Evolutionary conservation across 2,329 filamentous ascomycete species (phyloP), one percentile per base, ranked within the genome.

Genomic region (Periconia sp.): DNA sequence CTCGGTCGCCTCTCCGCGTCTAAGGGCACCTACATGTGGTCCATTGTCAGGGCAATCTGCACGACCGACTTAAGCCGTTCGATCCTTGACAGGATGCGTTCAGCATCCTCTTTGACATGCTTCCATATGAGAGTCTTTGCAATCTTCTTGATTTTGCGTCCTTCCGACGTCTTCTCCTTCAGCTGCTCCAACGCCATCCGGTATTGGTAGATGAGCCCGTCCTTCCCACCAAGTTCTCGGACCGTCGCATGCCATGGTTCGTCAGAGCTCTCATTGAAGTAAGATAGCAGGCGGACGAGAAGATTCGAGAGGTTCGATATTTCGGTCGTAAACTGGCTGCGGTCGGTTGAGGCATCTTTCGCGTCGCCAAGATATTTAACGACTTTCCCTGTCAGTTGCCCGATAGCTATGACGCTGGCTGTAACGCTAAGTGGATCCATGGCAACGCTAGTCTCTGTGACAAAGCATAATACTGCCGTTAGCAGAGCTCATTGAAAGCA

Each of bases 341-440:
- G 50, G 16, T 62, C 57, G 39, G 42, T 54, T 15, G 55, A 34
- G 3, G 59, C 57, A 40, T 56, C 38, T 35, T 53, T 61, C 6
- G 59, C 47, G 30, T 55, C 46, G 24, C 56, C 49, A 16, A 60
- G 35, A 35, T 54, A 58, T 11, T 34, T 31, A 21, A 44, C 36
- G 4, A 54, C 23, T 25, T 45, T 57, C 9, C 5, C 24, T 17
- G 47, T 19, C 4, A 50, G 43, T 19, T 50, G 47, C 3, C 43
- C 12, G 16, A 47, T 31, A 6, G 47, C 36, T 23, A 44, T 18
- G 13, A 50, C 26, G 23, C 36, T 36, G 12, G 36, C 47, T 15
- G 32, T 26, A 22, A 47, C 36, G 21, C 38, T 47, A 11, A 50
- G 32, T 15, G 43, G 47, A 19, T 50, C 39, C 36, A 43, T 43